Evolutionary conservation across 148 eudicot species (phyloP).

Genomic region (Dianthus caryophyllus): DNA sequence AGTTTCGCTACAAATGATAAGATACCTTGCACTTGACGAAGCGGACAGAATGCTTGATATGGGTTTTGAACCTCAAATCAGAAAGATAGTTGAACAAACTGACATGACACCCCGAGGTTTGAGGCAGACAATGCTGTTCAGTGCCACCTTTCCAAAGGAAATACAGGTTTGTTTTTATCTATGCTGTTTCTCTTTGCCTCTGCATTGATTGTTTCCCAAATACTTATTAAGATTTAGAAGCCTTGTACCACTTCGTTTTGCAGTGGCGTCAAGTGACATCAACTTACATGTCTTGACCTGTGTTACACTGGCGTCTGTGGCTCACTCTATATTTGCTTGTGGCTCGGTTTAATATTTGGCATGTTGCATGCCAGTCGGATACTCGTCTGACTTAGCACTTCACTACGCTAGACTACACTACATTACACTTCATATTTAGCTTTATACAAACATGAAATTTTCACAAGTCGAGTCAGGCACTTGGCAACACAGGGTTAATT

Average conservation of each 20-base stretch:
- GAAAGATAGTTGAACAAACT: slow-evolving; percentile 90
- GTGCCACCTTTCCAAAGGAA: slow-evolving; percentile 94
- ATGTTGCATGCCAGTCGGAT: not conserved
- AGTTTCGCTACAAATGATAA: slow-evolving; percentile 59
- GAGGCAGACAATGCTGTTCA: slow-evolving; percentile 86
- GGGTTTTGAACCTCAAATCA: slow-evolving; percentile 95
- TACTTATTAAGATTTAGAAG: too few relatives aligned
- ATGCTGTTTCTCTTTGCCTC: not conserved
- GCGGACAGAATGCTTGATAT: slow-evolving; percentile 94
- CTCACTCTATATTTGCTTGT: not conserved
- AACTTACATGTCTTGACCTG: not conserved
- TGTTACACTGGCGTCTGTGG: not conserved
- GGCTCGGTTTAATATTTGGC: too few relatives aligned
- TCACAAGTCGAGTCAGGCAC: too few relatives aligned
- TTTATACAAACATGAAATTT: too few relatives aligned
- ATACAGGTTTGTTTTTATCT: slow-evolving; percentile 57
- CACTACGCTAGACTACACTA: too few relatives aligned
- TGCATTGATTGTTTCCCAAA: not conserved
- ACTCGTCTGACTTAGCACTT: not conserved
- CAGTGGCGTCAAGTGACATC: not conserved
- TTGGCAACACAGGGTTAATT: too few relatives aligned
- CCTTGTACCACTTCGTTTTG: not conserved
- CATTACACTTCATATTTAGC: not conserved
- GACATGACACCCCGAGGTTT: slow-evolving; percentile 77
- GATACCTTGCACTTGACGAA: slow-evolving; percentile 84